Evolutionary conservation across 495 filamentous ascomycete species (phyloP).

Genomic region (Lineolata rhizophorae): DNA sequence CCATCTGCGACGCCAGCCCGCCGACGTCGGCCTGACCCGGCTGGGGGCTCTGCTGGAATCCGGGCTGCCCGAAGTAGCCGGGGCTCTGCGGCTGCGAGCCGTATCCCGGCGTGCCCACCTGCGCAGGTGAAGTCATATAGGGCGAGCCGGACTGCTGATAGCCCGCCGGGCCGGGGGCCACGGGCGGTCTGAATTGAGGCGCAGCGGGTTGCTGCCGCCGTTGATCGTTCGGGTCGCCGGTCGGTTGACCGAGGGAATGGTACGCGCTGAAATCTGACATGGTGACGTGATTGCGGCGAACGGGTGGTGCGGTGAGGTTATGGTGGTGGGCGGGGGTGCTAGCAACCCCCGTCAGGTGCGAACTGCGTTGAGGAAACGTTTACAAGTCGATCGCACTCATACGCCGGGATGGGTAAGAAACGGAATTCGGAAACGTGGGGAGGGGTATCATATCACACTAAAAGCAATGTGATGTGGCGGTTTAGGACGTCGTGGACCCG

Average conservation of each 20-base stretch:
- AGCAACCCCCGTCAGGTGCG: too few species aligned
- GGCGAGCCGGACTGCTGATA: conserved; percentile 36
- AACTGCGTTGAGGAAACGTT: too few species aligned
- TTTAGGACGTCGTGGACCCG: too few species aligned
- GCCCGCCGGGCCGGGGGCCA: conserved; percentile 25
- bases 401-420: too few species aligned
- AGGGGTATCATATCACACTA: too few species aligned
- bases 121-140: conserved; percentile 11
- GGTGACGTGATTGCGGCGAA: too few species aligned
- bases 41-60: conserved; percentile 4
- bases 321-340: too few species aligned
- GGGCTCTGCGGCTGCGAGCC: conserved; percentile 13
- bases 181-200: conserved; percentile 29
- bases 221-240: conserved; percentile 31
- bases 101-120: conserved; percentile 13
- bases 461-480: too few species aligned
- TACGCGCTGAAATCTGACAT: conserved; percentile 64
- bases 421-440: too few species aligned
- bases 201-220: conserved; percentile 31
- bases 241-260: conserved; percentile 44
- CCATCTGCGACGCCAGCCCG: conserved; percentile 70
- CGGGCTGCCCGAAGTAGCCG: conserved; percentile 11
- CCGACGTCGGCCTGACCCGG: conserved; percentile 22
- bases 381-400: too few species aligned
- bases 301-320: too few species aligned